phyloP scores from a whole-genome alignment of 441 rosid species.

The Pelargonium cotyledonis region DNA sequence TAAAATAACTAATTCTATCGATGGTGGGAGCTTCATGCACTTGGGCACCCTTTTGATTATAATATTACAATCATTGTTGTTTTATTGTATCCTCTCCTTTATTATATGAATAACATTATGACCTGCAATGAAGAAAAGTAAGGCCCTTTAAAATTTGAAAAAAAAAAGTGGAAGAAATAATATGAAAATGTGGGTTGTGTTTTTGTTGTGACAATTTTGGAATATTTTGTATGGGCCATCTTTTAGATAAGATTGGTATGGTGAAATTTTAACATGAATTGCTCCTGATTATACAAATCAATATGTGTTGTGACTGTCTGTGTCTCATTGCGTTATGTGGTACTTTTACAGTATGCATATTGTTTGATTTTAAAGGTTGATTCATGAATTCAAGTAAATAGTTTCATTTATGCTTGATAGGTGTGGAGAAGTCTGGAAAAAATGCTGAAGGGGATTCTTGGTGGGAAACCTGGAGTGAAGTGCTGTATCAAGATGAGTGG shows the following conservation, averaged over 20 bases:
- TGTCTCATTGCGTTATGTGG: background rate
- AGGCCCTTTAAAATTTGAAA: background rate
- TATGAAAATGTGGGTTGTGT: background rate
- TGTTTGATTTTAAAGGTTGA: background rate
- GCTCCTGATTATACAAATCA: background rate
- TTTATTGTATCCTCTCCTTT: background rate
- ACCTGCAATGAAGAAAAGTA: background rate
- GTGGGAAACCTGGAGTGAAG: constrained; percentile 99
- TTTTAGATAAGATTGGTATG: background rate
- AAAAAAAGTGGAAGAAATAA: background rate
- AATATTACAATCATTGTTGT: background rate
- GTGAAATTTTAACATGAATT: background rate
- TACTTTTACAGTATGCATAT: background rate
- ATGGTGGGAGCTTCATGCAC: too few relatives aligned
- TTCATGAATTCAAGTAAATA: background rate
- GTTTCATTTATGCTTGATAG: constrained; percentile 32
- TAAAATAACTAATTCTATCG: too few relatives aligned
- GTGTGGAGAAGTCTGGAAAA: constrained; percentile 95
- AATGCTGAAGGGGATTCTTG: constrained; percentile 95
- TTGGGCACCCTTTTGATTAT: too few relatives aligned
- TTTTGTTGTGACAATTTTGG: background rate
- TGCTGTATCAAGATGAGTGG: constrained; percentile 97
- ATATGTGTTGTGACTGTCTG: background rate
- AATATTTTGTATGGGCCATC: background rate
- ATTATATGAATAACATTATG: background rate